Evolutionary conservation across 352 stramenopile species (phyloP).

Genomic region (Proteromonas lacertae): DNA sequence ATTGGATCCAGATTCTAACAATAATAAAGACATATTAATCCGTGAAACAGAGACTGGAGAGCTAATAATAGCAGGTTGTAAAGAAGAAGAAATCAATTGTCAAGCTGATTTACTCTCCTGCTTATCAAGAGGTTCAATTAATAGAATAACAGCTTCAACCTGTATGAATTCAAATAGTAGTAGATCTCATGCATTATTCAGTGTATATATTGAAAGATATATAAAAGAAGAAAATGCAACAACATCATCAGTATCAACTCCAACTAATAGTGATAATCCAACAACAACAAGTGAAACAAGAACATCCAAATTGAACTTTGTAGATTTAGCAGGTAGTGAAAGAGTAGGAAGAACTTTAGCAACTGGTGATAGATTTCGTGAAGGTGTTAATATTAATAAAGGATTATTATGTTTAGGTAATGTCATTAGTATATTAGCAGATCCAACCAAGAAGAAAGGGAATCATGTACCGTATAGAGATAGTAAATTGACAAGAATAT

Average conservation of each 20-base stretch:
- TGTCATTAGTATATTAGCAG: slow-evolving; percentile 58
- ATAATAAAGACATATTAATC: slow-evolving; percentile 13
- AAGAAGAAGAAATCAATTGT: slow-evolving; percentile 24
- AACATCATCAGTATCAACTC: too few species aligned
- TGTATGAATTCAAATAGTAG: slow-evolving; percentile 57
- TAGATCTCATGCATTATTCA: slow-evolving; percentile 54
- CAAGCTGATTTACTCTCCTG: slow-evolving; percentile 32
- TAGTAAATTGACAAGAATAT: too few species aligned
- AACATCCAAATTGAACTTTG: slow-evolving; percentile 13
- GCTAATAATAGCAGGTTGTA: slow-evolving; percentile 25
- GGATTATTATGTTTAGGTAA: slow-evolving; percentile 69
- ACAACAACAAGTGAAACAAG: slow-evolving; percentile 15
- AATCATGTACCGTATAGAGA: too few species aligned
- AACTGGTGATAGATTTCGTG: slow-evolving; percentile 9
- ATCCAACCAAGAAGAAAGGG: slow-evolving; percentile 28
- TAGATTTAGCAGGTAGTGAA: slow-evolving; percentile 16
- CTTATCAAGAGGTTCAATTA: slow-evolving; percentile 33
- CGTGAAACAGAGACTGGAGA: slow-evolving; percentile 28
- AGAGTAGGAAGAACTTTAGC: slow-evolving; percentile 15
- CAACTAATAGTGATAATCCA: neutral
- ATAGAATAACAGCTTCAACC: slow-evolving; percentile 37
- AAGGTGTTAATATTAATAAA: slow-evolving; percentile 63
- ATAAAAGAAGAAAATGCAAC: too few species aligned
- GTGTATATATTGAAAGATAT: too few species aligned
- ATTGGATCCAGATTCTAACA: slow-evolving; percentile 15